Evolutionary conservation across 2,329 filamentous ascomycete species (phyloP), one percentile per base, ranked within the genome.

Genomic region (Ceratocystis huliohia): DNA sequence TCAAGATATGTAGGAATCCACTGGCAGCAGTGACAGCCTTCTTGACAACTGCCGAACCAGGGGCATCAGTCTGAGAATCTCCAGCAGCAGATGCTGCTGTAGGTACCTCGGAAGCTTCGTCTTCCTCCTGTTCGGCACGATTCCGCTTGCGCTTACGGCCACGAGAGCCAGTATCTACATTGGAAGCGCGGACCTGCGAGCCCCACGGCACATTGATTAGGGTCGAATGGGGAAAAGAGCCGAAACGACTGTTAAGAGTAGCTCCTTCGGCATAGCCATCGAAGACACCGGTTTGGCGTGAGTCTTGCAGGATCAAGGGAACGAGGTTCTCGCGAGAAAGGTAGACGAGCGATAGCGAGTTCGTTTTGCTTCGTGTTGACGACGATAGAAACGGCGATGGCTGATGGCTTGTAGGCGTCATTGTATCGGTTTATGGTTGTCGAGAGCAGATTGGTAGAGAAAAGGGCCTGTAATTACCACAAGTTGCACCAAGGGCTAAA

Each of bases 171-270:
- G 92, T 96, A 72, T 96, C 90, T 66, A 96, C 91, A 41, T 87
- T 84, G 1, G 91, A 96, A 6, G 94, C 94, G 61, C 90, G 83
- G 25, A 97, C 86, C 74, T 97, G 94, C 5, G 89, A 91, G 33
- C 94, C 94, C 93, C 93, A 97, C 53, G 89, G 88, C 65, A 91
- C 80, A 4, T 84, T 81, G 66, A 96, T 82, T 59, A 93, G 77
- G 0, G 89, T 92, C 10, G 83, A 88, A 73, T 93, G 89, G 0
- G 89, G 89, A 68, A 91, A 93, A 0, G 92, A 96, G 62, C 94
- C 94, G 73, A 96, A 99, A 57, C 92, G 86, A 1, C 93, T 99
- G 77, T 96, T 97, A 65, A 92, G 84, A 1, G 91, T 88, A 61
- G 86, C 86, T 45, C 88, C 88, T 73, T 91, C 73, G 7, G 72